Evolutionary conservation across 176 grass and related monocot species (phyloP).

Genomic region (Aegilops longissima): DNA sequence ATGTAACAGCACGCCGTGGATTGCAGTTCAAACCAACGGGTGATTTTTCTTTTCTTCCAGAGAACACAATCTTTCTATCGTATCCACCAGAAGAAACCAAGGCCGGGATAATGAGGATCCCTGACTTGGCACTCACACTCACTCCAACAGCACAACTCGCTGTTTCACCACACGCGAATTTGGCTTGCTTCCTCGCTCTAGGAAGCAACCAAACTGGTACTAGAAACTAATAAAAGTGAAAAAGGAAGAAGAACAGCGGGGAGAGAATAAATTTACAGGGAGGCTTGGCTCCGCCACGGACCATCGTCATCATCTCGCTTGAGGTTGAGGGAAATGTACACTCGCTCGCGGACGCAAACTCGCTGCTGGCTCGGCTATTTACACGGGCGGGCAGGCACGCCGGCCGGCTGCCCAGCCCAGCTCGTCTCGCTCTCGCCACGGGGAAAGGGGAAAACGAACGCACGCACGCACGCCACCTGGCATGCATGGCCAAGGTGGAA

Average conservation of each 20-base stretch:
- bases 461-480: conserved; percentile 29
- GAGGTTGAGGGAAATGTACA: conserved; percentile 60
- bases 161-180: conserved; percentile 8
- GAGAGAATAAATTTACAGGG: conserved; percentile 31
- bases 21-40: neutral
- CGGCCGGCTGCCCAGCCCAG: conserved; percentile 20
- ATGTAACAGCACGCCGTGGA: neutral
- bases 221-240: neutral
- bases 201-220: conserved; percentile 8
- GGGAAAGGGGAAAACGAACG: neutral
- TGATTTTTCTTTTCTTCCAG: neutral
- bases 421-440: conserved; percentile 10
- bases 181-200: conserved; percentile 12
- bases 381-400: conserved; percentile 24
- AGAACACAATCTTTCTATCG: neutral
- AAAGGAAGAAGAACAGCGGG: neutral
- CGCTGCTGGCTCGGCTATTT: conserved; percentile 34
- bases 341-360: conserved; percentile 66
- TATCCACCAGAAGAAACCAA: neutral
- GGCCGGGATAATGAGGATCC: neutral
- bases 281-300: conserved; percentile 10
- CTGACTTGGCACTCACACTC: conserved; percentile 17
- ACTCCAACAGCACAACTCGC: neutral
- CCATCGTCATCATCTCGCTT: conserved; percentile 51
- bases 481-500: neutral